A percentile compares a stretch with the other conserved stretches of the same genome.
These are phyloP conservation scores for Capsella rubella DNA, from an alignment of 441 rosid genomes.

Conservation along the genomic window DNA sequence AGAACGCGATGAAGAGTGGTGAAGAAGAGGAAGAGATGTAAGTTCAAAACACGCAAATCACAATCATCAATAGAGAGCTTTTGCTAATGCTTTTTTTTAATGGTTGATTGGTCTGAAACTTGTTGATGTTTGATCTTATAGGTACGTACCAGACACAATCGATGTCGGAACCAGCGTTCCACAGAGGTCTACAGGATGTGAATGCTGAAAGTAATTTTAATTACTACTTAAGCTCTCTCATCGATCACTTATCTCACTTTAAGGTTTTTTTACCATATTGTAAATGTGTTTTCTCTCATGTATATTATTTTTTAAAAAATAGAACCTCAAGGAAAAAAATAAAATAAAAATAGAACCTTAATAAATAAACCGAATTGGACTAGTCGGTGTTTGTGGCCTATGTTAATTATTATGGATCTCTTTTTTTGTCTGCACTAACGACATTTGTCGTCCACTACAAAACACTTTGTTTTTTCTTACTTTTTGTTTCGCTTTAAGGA, in stretches of 20 bases:
- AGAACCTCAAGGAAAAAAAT: no score
- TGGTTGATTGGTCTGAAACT: slow-evolving; percentile 16
- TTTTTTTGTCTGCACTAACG: not conserved
- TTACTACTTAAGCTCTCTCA: not conserved
- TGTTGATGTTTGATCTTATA: slow-evolving; percentile 40
- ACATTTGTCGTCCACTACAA: slow-evolving; percentile 7
- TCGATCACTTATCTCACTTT: not conserved
- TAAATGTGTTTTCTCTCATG: slow-evolving; percentile 31
- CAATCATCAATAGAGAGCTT: not conserved
- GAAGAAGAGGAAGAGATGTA: slow-evolving; percentile 96
- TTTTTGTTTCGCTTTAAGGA: slow-evolving; percentile 15
- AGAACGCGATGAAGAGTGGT: slow-evolving; percentile 86
- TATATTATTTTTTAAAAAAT: no score
- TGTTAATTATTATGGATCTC: slow-evolving; percentile 10
- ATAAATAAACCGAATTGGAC: slow-evolving; percentile 8
- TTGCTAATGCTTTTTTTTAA: not conserved
- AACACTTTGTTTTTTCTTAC: not conserved
- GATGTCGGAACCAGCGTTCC: slow-evolving; percentile 72
- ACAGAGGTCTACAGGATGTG: slow-evolving; percentile 78
- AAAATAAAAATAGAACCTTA: no score
- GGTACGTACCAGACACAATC: slow-evolving; percentile 86
- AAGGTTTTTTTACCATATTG: slow-evolving; percentile 29
- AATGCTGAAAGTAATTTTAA: slow-evolving; percentile 51
- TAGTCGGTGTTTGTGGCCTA: slow-evolving; percentile 34
- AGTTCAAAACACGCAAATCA: slow-evolving; percentile 42